phyloP scores from a whole-genome alignment of 768 basidiomycete genomes.

The Astraeus odoratus region DNA sequence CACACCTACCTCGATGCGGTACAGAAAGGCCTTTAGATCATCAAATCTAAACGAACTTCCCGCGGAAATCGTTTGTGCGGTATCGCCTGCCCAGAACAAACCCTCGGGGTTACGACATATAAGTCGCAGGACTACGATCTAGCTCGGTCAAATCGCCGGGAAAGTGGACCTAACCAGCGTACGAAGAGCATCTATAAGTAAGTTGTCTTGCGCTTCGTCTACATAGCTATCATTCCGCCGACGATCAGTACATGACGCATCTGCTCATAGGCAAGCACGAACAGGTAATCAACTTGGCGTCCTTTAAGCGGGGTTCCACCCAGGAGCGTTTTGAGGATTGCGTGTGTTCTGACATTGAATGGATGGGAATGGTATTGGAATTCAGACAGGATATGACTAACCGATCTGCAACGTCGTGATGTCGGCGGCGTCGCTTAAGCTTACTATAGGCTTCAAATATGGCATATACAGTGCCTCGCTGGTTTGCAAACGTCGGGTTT shows the following conservation, averaged over 20 bases:
- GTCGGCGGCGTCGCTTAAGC: slow-evolving; percentile 34
- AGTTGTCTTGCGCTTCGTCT: slow-evolving; percentile 69
- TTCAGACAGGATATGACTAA: slow-evolving; percentile 13
- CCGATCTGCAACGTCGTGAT: slow-evolving; percentile 59
- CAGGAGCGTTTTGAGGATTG: slow-evolving; percentile 34
- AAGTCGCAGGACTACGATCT: slow-evolving; percentile 46
- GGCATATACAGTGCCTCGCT: slow-evolving; percentile 41
- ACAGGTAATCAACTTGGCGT: slow-evolving; percentile 50
- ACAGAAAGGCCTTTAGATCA: slow-evolving; percentile 62
- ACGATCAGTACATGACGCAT: background rate
- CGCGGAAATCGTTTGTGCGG: slow-evolving; percentile 69
- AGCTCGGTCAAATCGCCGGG: background rate
- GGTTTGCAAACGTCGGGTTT: slow-evolving; percentile 47
- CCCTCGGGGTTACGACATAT: slow-evolving; percentile 62
- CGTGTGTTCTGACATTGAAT: slow-evolving; percentile 38
- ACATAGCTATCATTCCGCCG: slow-evolving; percentile 39
- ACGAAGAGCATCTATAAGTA: slow-evolving; percentile 60
- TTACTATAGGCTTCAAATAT: slow-evolving; percentile 48
- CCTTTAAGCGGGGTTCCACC: slow-evolving; percentile 27
- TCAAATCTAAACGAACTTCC: slow-evolving; percentile 70
- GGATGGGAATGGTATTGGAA: background rate
- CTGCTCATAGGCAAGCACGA: slow-evolving; percentile 11
- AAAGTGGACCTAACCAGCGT: slow-evolving; percentile 15
- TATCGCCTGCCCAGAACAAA: slow-evolving; percentile 75
- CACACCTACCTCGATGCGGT: slow-evolving; percentile 47